Conservation (phyloP, 768 basidiomycete species). For the Russula sp. region DNA sequence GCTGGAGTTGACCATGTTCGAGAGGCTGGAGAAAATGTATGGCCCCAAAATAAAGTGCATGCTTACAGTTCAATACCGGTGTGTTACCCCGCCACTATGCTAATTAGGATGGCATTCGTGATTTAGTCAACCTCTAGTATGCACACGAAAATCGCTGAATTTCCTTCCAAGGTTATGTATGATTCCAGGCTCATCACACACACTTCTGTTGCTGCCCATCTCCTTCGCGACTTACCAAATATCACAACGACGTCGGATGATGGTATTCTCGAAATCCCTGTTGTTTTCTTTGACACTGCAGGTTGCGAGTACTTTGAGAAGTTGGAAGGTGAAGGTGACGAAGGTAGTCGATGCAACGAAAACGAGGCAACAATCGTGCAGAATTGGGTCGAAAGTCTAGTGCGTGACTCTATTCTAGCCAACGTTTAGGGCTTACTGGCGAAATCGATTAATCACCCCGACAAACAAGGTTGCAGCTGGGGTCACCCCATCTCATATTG, state of each 20-base stretch:
- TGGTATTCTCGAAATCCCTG: slow-evolving; percentile 70
- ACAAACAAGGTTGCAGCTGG: slow-evolving; percentile 53
- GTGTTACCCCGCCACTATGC: slow-evolving; percentile 29
- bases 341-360: slow-evolving; percentile 90
- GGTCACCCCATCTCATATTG: slow-evolving; percentile 68
- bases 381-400: slow-evolving; percentile 78
- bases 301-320: slow-evolving; percentile 94
- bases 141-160: slow-evolving; percentile 81
- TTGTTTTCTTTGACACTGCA: slow-evolving; percentile 92
- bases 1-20: slow-evolving; percentile 87
- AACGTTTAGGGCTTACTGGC: neutral
- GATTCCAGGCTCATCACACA: slow-evolving; percentile 66
- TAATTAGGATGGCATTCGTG: slow-evolving; percentile 3
- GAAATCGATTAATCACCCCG: neutral
- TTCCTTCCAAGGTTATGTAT: slow-evolving; percentile 84
- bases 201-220: slow-evolving; percentile 63
- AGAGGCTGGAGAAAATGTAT: slow-evolving; percentile 86
- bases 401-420: slow-evolving; percentile 38
- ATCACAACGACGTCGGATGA: slow-evolving; percentile 52
- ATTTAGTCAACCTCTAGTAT: slow-evolving; percentile 52
- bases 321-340: slow-evolving; percentile 72
- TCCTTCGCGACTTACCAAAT: slow-evolving; percentile 68
- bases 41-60: slow-evolving; percentile 79
- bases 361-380: slow-evolving; percentile 89
- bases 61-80: slow-evolving; percentile 90